A percentile compares a stretch with the other conserved stretches of the same genome.
These are phyloP conservation scores for Rhinocladiella similis DNA, from an alignment of 2,329 filamentous ascomycete genomes.

Conservation along the genomic window DNA sequence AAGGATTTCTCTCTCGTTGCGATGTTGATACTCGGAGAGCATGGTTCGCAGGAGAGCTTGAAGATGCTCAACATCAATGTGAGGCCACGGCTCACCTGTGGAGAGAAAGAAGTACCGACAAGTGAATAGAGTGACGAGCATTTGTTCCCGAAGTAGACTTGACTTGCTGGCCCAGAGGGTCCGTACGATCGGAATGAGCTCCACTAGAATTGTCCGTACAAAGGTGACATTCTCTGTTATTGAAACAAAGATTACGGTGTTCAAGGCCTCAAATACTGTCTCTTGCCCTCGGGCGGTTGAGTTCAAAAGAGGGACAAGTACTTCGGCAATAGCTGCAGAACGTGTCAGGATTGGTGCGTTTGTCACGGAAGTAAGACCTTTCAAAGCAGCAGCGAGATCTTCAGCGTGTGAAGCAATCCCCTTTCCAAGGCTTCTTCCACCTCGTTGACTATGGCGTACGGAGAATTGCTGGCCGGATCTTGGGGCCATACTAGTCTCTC, in stretches of 20 bases:
- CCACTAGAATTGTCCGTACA: conserved; percentile 59
- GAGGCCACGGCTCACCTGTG: conserved; percentile 39
- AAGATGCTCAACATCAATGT: conserved; percentile 25
- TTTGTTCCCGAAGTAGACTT: conserved; percentile 69
- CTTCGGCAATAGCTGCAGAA: conserved; percentile 18
- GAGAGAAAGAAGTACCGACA: conserved; percentile 60
- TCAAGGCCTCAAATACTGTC: conserved; percentile 73
- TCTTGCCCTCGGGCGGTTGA: conserved; percentile 54
- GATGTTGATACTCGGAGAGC: conserved; percentile 74
- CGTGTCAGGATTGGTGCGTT: conserved; percentile 26
- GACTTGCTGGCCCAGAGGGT: conserved; percentile 74
- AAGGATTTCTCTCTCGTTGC: conserved; percentile 69
- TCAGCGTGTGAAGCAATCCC: conserved; percentile 14
- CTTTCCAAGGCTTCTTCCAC: conserved; percentile 7
- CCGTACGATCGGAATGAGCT: conserved; percentile 69
- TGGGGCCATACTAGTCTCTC: conserved; percentile 48
- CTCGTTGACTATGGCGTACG: conserved; percentile 21
- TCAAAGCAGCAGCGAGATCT: conserved; percentile 24
- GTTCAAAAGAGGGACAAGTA: conserved; percentile 14
- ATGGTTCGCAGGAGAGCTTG: conserved; percentile 44
- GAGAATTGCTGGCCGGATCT: conserved; percentile 25
- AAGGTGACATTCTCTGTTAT: conserved; percentile 68
- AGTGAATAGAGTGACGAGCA: conserved; percentile 70
- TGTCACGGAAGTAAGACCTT: conserved; percentile 17
- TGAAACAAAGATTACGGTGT: conserved; percentile 65